Percentiles rank a stretch among this genome's conserved stretches.
These are phyloP conservation scores for Alternaria incomplexa DNA, from an alignment of 2,329 filamentous ascomycete species.

Conservation along the genomic window DNA sequence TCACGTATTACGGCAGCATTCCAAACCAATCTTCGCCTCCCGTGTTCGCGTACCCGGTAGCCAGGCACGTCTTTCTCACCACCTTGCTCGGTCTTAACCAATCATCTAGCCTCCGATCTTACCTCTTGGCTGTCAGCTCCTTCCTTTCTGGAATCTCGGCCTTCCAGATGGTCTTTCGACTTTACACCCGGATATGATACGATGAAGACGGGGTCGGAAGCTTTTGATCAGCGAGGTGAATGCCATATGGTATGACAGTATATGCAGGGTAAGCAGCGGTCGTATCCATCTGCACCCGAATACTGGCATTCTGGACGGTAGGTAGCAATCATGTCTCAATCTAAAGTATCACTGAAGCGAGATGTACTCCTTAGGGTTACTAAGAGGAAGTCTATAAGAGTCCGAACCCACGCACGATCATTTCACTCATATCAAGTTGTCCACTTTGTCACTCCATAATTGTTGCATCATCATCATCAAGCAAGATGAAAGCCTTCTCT, in stretches of 20 bases:
- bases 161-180: background rate
- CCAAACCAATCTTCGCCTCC: slow-evolving; percentile 11
- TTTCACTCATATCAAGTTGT: background rate
- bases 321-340: background rate
- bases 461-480: background rate
- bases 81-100: slow-evolving; percentile 13
- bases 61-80: slow-evolving; percentile 11
- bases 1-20: slow-evolving; percentile 21
- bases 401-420: background rate
- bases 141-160: slow-evolving; percentile 8
- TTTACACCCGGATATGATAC: background rate
- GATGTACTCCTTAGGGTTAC: background rate
- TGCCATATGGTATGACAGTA: slow-evolving; percentile 1
- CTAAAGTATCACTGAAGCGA: slow-evolving; percentile 6
- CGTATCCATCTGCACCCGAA: slow-evolving; percentile 29
- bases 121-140: slow-evolving; percentile 28
- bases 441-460: background rate
- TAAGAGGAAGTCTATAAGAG: background rate
- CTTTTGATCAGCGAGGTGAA: background rate
- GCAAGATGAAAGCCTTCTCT: slow-evolving; percentile 13
- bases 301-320: background rate
- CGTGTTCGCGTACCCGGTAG: slow-evolving; percentile 19
- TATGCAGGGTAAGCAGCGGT: slow-evolving; percentile 1
- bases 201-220: slow-evolving; percentile 15
- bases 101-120: slow-evolving; percentile 15